phyloP scores from a whole-genome alignment of 768 basidiomycete species.

The Mycena rebaudengoi region DNA sequence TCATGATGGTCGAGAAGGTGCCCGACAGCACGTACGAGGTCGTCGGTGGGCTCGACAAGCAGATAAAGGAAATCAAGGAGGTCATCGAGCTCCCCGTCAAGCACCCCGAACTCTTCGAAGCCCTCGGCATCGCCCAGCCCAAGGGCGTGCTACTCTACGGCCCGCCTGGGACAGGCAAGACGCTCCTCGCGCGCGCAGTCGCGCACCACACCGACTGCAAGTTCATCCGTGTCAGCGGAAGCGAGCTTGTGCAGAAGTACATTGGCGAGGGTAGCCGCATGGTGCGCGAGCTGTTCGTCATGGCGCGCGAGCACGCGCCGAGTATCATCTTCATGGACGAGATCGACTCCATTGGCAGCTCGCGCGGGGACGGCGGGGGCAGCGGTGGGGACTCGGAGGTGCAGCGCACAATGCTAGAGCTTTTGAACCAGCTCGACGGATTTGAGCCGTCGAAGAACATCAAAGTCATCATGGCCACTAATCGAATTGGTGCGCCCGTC shows the following conservation, averaged over 20 bases:
- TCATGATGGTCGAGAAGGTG: slow-evolving; percentile 99
- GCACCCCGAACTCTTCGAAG: slow-evolving; percentile 96
- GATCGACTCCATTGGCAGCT: slow-evolving; percentile 96
- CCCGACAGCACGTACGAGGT: slow-evolving; percentile 99
- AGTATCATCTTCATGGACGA: slow-evolving; percentile 99
- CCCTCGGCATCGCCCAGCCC: slow-evolving; percentile 95
- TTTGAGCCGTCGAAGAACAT: slow-evolving; percentile 98
- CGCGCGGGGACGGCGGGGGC: slow-evolving; percentile 90
- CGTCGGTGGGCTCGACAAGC: slow-evolving; percentile 98
- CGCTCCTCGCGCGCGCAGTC: slow-evolving; percentile 92
- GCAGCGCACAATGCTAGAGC: slow-evolving; percentile 89
- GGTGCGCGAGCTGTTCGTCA: slow-evolving; percentile 97
- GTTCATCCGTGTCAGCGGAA: slow-evolving; percentile 95
- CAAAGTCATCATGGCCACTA: slow-evolving; percentile 96
- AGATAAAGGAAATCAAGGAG: slow-evolving; percentile 97
- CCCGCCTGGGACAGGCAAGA: slow-evolving; percentile 97
- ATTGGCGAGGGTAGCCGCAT: slow-evolving; percentile 97
- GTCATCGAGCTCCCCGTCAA: slow-evolving; percentile 98
- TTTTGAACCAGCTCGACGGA: slow-evolving; percentile 89
- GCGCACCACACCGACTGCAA: slow-evolving; percentile 98
- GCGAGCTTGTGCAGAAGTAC: slow-evolving; percentile 97
- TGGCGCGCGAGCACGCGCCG: slow-evolving; percentile 97
- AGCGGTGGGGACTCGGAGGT: slow-evolving; percentile 91
- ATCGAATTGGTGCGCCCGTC: slow-evolving; percentile 77
- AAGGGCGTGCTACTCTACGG: slow-evolving; percentile 97